Evolutionary conservation across 2,329 filamentous ascomycete genomes (phyloP).

Genomic region (Acarospora socialis): DNA sequence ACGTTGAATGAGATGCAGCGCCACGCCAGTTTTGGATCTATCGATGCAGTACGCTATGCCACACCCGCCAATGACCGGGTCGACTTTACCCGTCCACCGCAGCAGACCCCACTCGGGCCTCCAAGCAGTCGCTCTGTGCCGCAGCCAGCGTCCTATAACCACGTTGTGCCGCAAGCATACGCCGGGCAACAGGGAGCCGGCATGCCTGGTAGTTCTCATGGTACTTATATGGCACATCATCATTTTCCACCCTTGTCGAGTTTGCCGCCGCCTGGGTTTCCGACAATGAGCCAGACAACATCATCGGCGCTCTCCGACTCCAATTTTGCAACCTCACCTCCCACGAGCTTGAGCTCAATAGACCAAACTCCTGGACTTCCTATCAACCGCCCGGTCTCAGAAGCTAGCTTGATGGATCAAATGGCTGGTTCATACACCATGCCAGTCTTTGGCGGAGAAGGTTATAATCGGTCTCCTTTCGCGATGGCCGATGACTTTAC

Average conservation of each 20-base stretch:
- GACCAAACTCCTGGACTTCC: no score
- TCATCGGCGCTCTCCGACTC: no score
- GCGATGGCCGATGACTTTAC: constrained; percentile 80
- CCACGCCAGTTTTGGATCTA: constrained; percentile 4
- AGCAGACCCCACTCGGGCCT: no score
- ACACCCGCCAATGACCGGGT: no score
- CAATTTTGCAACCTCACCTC: no score
- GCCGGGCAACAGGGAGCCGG: neutral
- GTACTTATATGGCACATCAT: constrained; percentile 6
- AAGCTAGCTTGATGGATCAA: constrained; percentile 22
- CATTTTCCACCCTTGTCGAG: constrained; percentile 10
- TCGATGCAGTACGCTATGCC: constrained; percentile 7
- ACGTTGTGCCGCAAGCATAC: no score
- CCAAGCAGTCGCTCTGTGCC: no score
- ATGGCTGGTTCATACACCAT: constrained; percentile 37
- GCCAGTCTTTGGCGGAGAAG: constrained; percentile 76
- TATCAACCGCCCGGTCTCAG: no score
- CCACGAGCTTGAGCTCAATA: no score
- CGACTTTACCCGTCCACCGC: no score
- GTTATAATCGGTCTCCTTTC: constrained; percentile 73
- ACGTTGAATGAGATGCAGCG: constrained; percentile 5
- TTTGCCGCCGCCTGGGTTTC: constrained; percentile 10
- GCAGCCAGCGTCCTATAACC: no score
- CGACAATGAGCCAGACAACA: constrained; percentile 15
- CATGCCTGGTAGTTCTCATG: constrained; percentile 1